phyloP scores from a whole-genome alignment of 345 rosid species.

The Psidium guajava region DNA sequence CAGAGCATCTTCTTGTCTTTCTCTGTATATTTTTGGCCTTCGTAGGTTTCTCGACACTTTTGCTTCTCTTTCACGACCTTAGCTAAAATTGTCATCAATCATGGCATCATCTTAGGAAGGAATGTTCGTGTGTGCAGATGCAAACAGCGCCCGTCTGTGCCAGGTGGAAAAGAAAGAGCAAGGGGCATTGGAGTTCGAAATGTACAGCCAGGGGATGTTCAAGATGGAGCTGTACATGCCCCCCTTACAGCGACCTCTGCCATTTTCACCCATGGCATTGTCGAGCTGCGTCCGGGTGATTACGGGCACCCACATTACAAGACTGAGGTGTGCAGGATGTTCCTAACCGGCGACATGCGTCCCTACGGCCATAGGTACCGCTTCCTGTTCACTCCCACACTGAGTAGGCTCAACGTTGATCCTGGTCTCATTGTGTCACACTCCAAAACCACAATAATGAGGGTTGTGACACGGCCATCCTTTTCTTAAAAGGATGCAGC shows the following conservation, averaged over 20 bases:
- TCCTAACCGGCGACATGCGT: conserved; percentile 51
- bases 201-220: conserved; percentile 69
- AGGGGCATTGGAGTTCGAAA: conserved; percentile 48
- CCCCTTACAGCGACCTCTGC: conserved; percentile 63
- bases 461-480: too few relatives aligned
- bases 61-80: neutral
- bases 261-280: conserved; percentile 83
- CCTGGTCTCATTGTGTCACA: neutral
- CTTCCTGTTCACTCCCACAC: conserved; percentile 44
- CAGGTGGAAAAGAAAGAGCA: conserved; percentile 34
- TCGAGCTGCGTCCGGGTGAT: conserved; percentile 76
- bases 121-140: neutral
- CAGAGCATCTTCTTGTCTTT: neutral
- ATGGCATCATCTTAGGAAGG: neutral
- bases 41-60: neutral
- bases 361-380: conserved; percentile 96
- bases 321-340: conserved; percentile 77
- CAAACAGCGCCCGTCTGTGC: conserved; percentile 29
- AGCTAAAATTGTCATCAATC: neutral
- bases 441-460: too few relatives aligned
- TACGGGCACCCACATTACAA: conserved; percentile 88
- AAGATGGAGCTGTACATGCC: conserved; percentile 96
- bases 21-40: neutral
- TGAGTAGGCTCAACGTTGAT: conserved; percentile 31
- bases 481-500: too few relatives aligned